A percentile compares a stretch with the other conserved stretches of the same genome.
phyloP scores from a whole-genome alignment of 768 basidiomycete genomes.

The Trichaptum fuscoviolaceum region DNA sequence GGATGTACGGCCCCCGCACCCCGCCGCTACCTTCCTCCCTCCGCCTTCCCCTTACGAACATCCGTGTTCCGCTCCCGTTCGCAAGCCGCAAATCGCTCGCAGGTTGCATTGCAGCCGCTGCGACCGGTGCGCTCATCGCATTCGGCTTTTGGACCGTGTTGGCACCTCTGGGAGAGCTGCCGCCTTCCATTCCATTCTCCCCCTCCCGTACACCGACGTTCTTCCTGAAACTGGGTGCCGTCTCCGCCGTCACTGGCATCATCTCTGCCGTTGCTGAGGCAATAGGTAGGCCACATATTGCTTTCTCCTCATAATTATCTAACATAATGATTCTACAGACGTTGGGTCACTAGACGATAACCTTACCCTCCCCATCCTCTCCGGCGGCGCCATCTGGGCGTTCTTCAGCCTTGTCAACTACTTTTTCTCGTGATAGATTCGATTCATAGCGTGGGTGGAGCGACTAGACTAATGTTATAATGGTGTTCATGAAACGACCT shows the following conservation, averaged over 20 bases:
- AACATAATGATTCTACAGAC: slow-evolving; percentile 39
- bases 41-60: slow-evolving; percentile 28
- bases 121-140: slow-evolving; percentile 67
- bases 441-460: neutral
- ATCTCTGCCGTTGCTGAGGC: slow-evolving; percentile 88
- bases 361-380: slow-evolving; percentile 81
- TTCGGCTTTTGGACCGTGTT: slow-evolving; percentile 66
- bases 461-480: neutral
- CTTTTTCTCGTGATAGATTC: neutral
- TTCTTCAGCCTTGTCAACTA: slow-evolving; percentile 35
- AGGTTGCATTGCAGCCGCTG: slow-evolving; percentile 71
- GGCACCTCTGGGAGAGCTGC: slow-evolving; percentile 38
- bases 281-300: slow-evolving; percentile 51
- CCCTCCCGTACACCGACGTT: slow-evolving; percentile 16
- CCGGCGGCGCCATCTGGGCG: slow-evolving; percentile 66
- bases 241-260: slow-evolving; percentile 64
- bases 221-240: slow-evolving; percentile 44
- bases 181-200: slow-evolving; percentile 12
- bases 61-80: slow-evolving; percentile 44
- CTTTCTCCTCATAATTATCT: slow-evolving; percentile 6
- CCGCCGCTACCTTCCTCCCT: slow-evolving; percentile 47
- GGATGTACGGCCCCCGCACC: slow-evolving; percentile 73
- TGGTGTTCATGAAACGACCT: neutral
- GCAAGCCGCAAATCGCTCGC: slow-evolving; percentile 82
- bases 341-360: slow-evolving; percentile 86